Evolutionary conservation across 768 basidiomycete genomes (phyloP).

Genomic region (Antrodiella citrinella): DNA sequence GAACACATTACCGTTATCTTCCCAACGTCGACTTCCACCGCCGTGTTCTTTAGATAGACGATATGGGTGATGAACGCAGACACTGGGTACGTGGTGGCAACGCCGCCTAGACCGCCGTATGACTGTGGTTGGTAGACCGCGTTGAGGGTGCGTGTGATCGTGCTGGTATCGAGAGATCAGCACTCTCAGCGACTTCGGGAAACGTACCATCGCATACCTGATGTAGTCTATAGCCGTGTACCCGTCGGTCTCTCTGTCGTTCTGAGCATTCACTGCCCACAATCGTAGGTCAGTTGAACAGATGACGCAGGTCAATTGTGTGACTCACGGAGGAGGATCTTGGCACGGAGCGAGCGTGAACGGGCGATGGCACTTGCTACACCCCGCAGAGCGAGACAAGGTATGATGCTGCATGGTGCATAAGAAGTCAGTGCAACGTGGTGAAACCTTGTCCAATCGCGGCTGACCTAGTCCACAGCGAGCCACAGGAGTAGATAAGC

Average conservation of each 20-base stretch:
- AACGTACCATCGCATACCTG: conserved; percentile 33
- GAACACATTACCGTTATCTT: conserved; percentile 48
- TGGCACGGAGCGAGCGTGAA: conserved; percentile 63
- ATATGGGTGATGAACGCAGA: conserved; percentile 84
- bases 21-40: conserved; percentile 52
- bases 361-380: conserved; percentile 72
- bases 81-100: conserved; percentile 56
- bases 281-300: not conserved
- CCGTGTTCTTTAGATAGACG: conserved; percentile 61
- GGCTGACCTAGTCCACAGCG: conserved; percentile 82
- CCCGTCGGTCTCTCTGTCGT: conserved; percentile 85
- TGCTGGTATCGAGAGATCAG: conserved; percentile 29
- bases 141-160: conserved; percentile 66
- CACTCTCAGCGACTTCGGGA: conserved; percentile 2
- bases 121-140: conserved; percentile 37
- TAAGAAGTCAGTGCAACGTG: not conserved
- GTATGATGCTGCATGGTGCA: conserved; percentile 60
- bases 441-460: not conserved
- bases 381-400: conserved; percentile 79
- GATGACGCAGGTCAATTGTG: not conserved
- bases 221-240: conserved; percentile 85
- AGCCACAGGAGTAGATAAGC: conserved; percentile 89
- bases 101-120: conserved; percentile 51
- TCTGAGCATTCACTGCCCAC: conserved; percentile 68
- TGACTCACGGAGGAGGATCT: conserved; percentile 74